Percentiles rank a stretch among this genome's conserved stretches.
These are phyloP conservation scores for Mortierella alpina DNA, from an alignment of 192 early-diverging fungal genomes.

Conservation along the genomic window DNA sequence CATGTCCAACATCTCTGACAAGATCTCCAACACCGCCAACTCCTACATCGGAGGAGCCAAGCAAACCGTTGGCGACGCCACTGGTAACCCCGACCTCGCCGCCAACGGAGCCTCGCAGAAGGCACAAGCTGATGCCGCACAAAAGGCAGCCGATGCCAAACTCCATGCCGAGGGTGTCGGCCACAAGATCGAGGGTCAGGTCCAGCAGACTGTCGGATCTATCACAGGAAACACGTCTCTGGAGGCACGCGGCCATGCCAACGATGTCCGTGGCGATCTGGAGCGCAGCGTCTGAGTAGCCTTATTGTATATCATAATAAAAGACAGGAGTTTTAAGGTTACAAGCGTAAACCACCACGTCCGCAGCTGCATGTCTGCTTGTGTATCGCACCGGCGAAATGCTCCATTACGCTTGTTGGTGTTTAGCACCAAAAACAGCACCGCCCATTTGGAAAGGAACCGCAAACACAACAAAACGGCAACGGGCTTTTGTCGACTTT, in stretches of 20 bases:
- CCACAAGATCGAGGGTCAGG: slow-evolving; percentile 13
- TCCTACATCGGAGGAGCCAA: slow-evolving; percentile 31
- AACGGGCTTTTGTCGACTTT: no score
- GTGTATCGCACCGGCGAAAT: no score
- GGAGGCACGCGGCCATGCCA: slow-evolving; percentile 26
- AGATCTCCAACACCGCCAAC: slow-evolving; percentile 30
- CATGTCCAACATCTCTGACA: slow-evolving; percentile 20
- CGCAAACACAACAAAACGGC: no score
- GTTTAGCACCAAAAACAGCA: no score
- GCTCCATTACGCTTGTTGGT: no score
- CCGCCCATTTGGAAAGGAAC: no score
- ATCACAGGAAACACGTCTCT: slow-evolving; percentile 6
- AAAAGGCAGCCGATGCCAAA: slow-evolving; percentile 17
- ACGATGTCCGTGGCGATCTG: slow-evolving; percentile 16
- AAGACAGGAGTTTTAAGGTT: no score
- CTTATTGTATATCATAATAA: background rate
- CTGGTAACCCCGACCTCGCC: slow-evolving; percentile 21
- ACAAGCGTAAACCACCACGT: no score
- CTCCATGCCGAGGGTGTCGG: slow-evolving; percentile 23
- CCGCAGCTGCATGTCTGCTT: no score
- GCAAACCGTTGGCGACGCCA: slow-evolving; percentile 26
- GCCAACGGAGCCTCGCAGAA: slow-evolving; percentile 20
- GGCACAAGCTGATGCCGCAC: slow-evolving; percentile 23
- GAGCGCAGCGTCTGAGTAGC: slow-evolving; percentile 23
- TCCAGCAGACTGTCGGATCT: slow-evolving; percentile 33